Base-by-base conservation (phyloP, 2,329 filamentous ascomycete species). In the Blastomyces gilchristii region DNA sequence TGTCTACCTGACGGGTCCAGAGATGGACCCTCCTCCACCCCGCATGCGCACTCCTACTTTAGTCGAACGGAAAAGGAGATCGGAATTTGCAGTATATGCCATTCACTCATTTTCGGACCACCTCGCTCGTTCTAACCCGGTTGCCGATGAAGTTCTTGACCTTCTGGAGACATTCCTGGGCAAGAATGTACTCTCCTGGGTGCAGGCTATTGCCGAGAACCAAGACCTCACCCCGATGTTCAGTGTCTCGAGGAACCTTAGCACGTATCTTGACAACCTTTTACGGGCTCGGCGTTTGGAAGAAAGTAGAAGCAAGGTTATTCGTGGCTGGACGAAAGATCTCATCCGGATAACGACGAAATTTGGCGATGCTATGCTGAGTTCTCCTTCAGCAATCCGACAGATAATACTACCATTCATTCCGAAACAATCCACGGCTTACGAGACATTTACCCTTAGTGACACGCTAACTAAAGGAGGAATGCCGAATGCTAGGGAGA, bases 121-220 rank as follows among this genome's bases (percentile, higher is more conserved):
- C 61, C 67, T 78, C 11, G 68, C 70, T 11, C 70, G 64, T 49
- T 66, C 69, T 9, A 67, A 70, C 25, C 60, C 69, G 1, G 22
- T 61, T 6, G 69, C 65, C 9, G 50, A 64, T 22, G 69, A 66
- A 2, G 59, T 70, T 0, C 67, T 76, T 8, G 50, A 64, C 1
- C 67, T 72, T 54, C 61, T 75, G 7, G 65, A 67, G 12, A 62
- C 62, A 12, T 77, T 77, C 63, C 59, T 76, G 7, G 69, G 68
- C 16, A 66, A 68, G 31, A 76, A 76, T 62, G 61, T 77, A 3
- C 68, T 77, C 12, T 70, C 71, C 11, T 77, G 75, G 76, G 73
- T 77, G 50, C 75, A 77, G 43, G 25, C n/a, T 28, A 49, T 66
- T 28, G 66, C 64, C 16, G 52, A 59, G 12, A 64, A 57, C 28